A percentile compares a stretch with the other conserved stretches of the same genome.
These are phyloP conservation scores for Candida sojae DNA, from an alignment of 1,139 yeast species.

Conservation along the genomic window DNA sequence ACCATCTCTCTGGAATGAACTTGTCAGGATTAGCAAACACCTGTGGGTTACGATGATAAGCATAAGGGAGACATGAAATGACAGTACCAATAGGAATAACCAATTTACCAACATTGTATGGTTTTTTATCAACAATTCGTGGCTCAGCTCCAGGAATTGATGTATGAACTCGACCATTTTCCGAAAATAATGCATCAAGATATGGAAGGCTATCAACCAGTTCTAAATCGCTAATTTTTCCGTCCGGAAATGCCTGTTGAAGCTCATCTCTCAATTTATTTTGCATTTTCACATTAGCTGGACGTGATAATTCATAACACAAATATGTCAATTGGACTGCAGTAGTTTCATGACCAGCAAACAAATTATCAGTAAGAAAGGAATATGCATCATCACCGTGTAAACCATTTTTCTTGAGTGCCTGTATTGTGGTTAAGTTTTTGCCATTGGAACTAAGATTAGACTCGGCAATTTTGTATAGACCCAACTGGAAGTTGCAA, in stretches of 20 bases:
- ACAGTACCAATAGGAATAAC: conserved; percentile 53
- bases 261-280: conserved; percentile 46
- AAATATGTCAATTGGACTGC: conserved; percentile 65
- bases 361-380: conserved; percentile 42
- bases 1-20: conserved; percentile 68
- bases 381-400: conserved; percentile 39
- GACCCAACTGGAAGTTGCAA: conserved; percentile 52
- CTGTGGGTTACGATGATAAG: conserved; percentile 54
- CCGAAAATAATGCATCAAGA: conserved; percentile 59
- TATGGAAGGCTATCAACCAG: conserved; percentile 53
- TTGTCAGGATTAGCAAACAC: conserved; percentile 53
- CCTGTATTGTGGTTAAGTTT: conserved; percentile 35
- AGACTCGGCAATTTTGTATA: conserved; percentile 41
- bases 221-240: conserved; percentile 34
- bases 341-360: conserved; percentile 80
- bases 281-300: conserved; percentile 45
- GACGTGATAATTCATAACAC: conserved; percentile 60
- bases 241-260: conserved; percentile 29
- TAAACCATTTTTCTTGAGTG: conserved; percentile 35
- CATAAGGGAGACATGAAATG: conserved; percentile 67
- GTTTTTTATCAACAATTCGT: conserved; percentile 39
- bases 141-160: conserved; percentile 82
- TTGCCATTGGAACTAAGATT: conserved; percentile 24
- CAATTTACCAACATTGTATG: conserved; percentile 19
- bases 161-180: conserved; percentile 61